These are phyloP conservation scores for Eugenia klotzschiana DNA, from an alignment of 441 rosid species.

Conservation along the genomic window DNA sequence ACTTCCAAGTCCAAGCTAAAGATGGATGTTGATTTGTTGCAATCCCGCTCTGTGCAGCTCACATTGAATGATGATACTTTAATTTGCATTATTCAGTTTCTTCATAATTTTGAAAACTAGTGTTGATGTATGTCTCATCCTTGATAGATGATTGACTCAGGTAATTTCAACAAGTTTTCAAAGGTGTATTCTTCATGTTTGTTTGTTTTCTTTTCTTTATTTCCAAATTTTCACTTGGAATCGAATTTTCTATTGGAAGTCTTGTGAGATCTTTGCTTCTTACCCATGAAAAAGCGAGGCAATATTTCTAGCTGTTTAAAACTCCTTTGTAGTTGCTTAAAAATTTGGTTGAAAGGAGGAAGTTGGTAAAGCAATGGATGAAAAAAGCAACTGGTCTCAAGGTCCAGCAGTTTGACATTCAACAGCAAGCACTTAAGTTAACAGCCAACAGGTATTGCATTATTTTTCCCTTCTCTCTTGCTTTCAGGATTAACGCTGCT, in stretches of 20 bases:
- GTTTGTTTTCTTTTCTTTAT: neutral
- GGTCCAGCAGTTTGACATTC: slow-evolving; percentile 79
- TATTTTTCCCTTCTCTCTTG: neutral
- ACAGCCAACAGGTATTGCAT: slow-evolving; percentile 77
- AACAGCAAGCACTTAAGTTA: slow-evolving; percentile 92
- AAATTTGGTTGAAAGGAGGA: slow-evolving; percentile 77
- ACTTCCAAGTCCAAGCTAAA: neutral
- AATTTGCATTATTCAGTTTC: neutral
- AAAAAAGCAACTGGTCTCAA: slow-evolving; percentile 65
- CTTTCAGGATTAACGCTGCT: neutral
- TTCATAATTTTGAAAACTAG: neutral
- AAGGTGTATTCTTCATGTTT: neutral
- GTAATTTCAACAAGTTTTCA: neutral
- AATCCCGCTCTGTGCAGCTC: neutral
- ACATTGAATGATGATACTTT: neutral
- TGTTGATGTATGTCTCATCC: neutral
- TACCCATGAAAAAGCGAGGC: neutral
- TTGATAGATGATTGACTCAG: neutral
- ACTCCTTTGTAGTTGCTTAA: slow-evolving; percentile 57
- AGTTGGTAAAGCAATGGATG: slow-evolving; percentile 73
- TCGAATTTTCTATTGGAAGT: neutral
- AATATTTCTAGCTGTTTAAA: neutral
- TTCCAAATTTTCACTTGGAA: neutral
- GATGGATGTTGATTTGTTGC: neutral
- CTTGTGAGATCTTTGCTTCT: neutral